Conservation (phyloP, 768 basidiomycete genomes). For the Leccinum aurantiacum region DNA sequence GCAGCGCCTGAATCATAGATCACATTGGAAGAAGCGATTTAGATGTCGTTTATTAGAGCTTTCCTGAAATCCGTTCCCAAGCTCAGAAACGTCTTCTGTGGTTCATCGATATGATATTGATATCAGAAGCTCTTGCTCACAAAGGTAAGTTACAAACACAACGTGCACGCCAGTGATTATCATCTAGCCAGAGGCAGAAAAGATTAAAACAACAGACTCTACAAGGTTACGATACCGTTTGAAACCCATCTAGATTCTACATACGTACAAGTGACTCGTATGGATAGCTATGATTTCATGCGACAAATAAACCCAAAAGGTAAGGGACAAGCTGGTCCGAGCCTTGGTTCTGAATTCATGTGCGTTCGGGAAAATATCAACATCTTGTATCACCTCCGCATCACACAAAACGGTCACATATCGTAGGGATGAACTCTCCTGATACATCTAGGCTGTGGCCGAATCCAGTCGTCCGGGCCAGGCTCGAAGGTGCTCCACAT, state of each 20-base stretch:
- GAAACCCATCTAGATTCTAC: neutral
- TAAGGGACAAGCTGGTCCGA: neutral
- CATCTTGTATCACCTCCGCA: neutral
- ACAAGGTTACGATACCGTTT: neutral
- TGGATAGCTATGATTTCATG: neutral
- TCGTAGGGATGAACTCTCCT: constrained; percentile 10
- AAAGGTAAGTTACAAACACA: too few relatives aligned
- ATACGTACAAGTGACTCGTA: too few relatives aligned
- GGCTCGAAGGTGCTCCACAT: neutral
- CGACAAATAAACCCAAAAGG: neutral
- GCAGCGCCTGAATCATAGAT: neutral
- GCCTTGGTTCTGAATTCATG: neutral
- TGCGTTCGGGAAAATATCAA: neutral
- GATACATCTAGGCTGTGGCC: constrained; percentile 25
- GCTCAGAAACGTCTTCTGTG: neutral
- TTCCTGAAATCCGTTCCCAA: neutral
- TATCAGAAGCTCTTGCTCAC: neutral
- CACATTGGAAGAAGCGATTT: neutral
- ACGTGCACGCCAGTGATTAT: neutral
- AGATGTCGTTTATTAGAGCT: neutral
- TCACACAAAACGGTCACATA: neutral
- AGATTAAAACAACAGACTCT: neutral
- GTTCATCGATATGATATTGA: neutral
- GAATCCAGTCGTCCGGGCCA: constrained; percentile 18
- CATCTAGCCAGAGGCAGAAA: too few relatives aligned